phyloP scores from a whole-genome alignment of 192 early-diverging fungal species.

The Globomyces pollinis-pini region DNA sequence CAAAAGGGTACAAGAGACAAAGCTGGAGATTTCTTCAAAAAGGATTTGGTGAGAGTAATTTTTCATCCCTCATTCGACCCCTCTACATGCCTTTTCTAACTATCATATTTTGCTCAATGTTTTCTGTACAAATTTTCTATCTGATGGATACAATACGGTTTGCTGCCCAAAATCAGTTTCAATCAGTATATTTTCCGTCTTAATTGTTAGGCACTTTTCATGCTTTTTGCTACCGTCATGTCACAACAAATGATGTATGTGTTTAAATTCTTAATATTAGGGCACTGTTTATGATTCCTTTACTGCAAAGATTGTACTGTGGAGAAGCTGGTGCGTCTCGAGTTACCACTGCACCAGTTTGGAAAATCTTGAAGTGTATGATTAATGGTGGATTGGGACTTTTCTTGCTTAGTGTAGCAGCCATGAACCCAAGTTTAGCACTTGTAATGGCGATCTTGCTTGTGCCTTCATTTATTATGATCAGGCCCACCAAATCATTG shows the following conservation, averaged over 20 bases:
- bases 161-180: neutral
- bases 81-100: conserved; percentile 5
- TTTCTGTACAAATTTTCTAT: neutral
- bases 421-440: conserved; percentile 35
- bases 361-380: conserved; percentile 36
- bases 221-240: neutral
- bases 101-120: neutral
- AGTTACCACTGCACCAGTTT: conserved; percentile 14
- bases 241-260: conserved; percentile 6
- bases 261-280: too few species aligned
- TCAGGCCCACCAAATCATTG: conserved; percentile 8
- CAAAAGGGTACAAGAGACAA: conserved; percentile 3
- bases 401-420: conserved; percentile 24
- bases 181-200: neutral
- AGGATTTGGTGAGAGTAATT: neutral
- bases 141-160: neutral
- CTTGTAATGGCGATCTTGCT: conserved; percentile 24
- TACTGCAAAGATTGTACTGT: conserved; percentile 20
- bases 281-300: conserved; percentile 22
- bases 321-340: conserved; percentile 18
- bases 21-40: neutral
- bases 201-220: conserved; percentile 3
- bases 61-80: neutral
- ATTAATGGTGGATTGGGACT: conserved; percentile 18
- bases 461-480: conserved; percentile 27